Evolutionary conservation across 768 basidiomycete genomes (phyloP).

Genomic region (Macrolepiota dolichaula): DNA sequence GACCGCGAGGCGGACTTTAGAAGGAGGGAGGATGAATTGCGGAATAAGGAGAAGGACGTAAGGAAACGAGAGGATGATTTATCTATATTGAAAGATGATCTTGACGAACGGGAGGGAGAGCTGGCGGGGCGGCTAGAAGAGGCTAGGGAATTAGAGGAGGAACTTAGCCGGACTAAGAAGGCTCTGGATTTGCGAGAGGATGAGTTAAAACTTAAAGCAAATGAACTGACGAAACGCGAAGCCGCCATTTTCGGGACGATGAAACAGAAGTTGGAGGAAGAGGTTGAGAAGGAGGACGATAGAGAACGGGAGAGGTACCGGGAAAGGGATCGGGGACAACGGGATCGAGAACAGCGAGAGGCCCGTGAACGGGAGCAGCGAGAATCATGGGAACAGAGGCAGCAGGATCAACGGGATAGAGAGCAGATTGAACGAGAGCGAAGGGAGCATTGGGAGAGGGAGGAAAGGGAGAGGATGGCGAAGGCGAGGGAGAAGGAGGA

Average conservation of each 20-base stretch:
- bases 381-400: slow-evolving; percentile 16
- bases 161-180: slow-evolving; percentile 15
- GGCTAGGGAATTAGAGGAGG: slow-evolving; percentile 10
- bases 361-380: slow-evolving; percentile 8
- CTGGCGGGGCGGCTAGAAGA: slow-evolving; percentile 13
- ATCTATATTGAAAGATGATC: slow-evolving; percentile 6
- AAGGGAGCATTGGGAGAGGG: slow-evolving; percentile 3
- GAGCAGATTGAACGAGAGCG: neutral
- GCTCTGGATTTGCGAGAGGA: slow-evolving; percentile 16
- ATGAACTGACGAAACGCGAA: slow-evolving; percentile 16
- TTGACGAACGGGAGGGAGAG: slow-evolving; percentile 13
- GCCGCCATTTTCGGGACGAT: slow-evolving; percentile 10
- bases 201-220: slow-evolving; percentile 12
- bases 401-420: slow-evolving; percentile 16
- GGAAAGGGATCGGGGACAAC: slow-evolving; percentile 16
- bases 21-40: slow-evolving; percentile 10
- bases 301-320: slow-evolving; percentile 14
- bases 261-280: slow-evolving; percentile 3
- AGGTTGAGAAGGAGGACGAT: slow-evolving; percentile 12
- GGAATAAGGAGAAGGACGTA: slow-evolving; percentile 16
- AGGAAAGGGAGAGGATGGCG: slow-evolving; percentile 7
- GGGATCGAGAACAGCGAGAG: slow-evolving; percentile 15
- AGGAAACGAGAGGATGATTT: slow-evolving; percentile 10
- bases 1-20: slow-evolving; percentile 7
- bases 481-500: slow-evolving; percentile 17